phyloP scores from a whole-genome alignment of 108 stramenopile genomes.

The Nitzschia inconspicua region DNA sequence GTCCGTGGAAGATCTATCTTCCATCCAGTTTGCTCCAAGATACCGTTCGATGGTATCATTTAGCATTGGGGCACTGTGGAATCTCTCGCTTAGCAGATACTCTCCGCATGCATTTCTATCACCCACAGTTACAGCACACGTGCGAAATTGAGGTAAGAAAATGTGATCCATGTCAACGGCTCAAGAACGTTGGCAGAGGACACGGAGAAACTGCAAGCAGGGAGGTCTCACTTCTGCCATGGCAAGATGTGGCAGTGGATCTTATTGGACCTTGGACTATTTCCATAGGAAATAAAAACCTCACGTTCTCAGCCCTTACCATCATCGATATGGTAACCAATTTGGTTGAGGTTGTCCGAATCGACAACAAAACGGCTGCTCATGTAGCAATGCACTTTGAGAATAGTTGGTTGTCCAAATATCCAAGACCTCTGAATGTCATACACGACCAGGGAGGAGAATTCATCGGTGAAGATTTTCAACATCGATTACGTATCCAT shows the following conservation, averaged over 20 bases:
- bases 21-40: too few species aligned
- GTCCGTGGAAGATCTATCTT: too few species aligned
- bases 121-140: too few species aligned
- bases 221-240: too few species aligned
- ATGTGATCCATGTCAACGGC: too few species aligned
- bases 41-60: too few species aligned
- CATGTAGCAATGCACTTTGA: conserved; percentile 4
- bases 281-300: background rate
- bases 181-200: too few species aligned
- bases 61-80: too few species aligned
- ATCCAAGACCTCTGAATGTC: conserved; percentile 23
- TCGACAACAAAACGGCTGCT: conserved; percentile 11
- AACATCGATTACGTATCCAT: background rate
- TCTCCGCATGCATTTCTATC: too few species aligned
- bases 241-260: conserved; percentile 34
- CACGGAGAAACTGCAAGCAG: too few species aligned
- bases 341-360: conserved; percentile 25
- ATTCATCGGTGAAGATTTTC: conserved; percentile 29
- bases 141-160: too few species aligned
- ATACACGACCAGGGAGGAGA: conserved; percentile 32
- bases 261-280: conserved; percentile 40
- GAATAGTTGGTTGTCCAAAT: conserved; percentile 20
- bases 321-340: conserved; percentile 28
- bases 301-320: conserved; percentile 29
- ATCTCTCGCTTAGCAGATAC: too few species aligned